Evolutionary conservation across 2,329 filamentous ascomycete genomes (phyloP), one percentile per base, ranked within the genome.

Genomic region (Pyrenophora teres): DNA sequence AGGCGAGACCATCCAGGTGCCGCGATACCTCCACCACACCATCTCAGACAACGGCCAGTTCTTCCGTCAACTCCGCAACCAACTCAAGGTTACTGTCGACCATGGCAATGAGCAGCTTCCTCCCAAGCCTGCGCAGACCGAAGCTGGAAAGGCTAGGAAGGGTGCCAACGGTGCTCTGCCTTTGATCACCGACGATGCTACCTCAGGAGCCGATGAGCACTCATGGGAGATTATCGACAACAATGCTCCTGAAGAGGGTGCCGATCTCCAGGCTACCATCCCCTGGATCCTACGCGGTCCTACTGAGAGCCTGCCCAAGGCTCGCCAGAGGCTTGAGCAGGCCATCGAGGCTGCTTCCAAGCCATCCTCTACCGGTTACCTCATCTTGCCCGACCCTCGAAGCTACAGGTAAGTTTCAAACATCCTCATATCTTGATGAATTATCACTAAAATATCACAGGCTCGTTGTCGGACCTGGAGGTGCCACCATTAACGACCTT

Each of bases 401-500:
- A 91, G 90, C 40, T 96, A 97, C 80, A 86, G 61, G 61, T 64
- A 56, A 50, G 54, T 18, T 40, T 2, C 15, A n/a, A 1, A 18
- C 2, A 15, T 36, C 6, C 12, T 10, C 27, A 4, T 18, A 10
- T 3, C 2, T 19, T 25, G 30, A 23, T 3, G 13, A 39, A 4
- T 13, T 16, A 4, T 16, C 3, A 35, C 59, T 64, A 57, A 64
- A 32, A 40, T 19, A 2, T 21, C 8, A 10, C 18, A 63, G 93
- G 56, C 89, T 89, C 59, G 90, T 99, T 41, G 92, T 99, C 63
- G 94, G 94, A 4, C 87, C 88, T 59, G 89, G 88, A 53, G 94
- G 94, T 52, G 89, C 85, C 74, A 93, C 93, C 75, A 95, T 99
- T 73, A 97, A 97, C 76, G 80, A 85, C 36, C 97, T 99, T 71